Base-by-base conservation (phyloP, 768 basidiomycete genomes). In the Pleurotus eryngii region DNA sequence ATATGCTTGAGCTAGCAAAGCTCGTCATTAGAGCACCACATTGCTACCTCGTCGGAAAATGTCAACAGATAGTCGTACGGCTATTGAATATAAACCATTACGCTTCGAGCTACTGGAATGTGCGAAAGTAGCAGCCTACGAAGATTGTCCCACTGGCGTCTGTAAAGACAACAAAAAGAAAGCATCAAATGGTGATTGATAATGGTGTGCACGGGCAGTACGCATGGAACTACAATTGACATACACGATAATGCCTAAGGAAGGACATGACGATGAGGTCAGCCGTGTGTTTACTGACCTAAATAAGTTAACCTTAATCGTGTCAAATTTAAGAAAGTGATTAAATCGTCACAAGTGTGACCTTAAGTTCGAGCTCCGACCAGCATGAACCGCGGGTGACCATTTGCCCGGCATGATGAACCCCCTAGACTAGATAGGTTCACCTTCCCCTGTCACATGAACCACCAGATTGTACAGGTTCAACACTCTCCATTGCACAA, bases 211-310 rank as follows among this genome's bases (percentile, higher is more conserved):
- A 30, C 27, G 9, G 9, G 27, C 27, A 1, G 42, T 30, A 30
- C 27, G 27, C 7, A 30, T 9, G 6, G 27, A 30, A 30, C 9
- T 30, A 9, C 18, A 43, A 43, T 43, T 43, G 42, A n/a, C 50
- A n/a, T 53, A 53, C 50, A 53, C 4, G 50, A 53, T 39, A 53
- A 40, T 20, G 37, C 50, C 50, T 53, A 22, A n/a, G 14, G 22
- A 22, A 7, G 24, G 18, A 12, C 38, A 26, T 53, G 18, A 53
- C 11, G 24, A 24, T 53, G 14, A 53, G 15, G 42, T n/a, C 18
- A 43, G 42, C 42, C 42, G 42, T 43, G 42, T 43, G 18, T 30
- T 30, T 7, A 9, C 7, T 30, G 42, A 6, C 18, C 42, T 6
- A 43, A 43, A 20, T 43, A 43, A 43, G n/a, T n/a, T n/a, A n/a